Evolutionary conservation across 208 protist genomes (phyloP).

Genomic region (Borovskyia barvae): DNA sequence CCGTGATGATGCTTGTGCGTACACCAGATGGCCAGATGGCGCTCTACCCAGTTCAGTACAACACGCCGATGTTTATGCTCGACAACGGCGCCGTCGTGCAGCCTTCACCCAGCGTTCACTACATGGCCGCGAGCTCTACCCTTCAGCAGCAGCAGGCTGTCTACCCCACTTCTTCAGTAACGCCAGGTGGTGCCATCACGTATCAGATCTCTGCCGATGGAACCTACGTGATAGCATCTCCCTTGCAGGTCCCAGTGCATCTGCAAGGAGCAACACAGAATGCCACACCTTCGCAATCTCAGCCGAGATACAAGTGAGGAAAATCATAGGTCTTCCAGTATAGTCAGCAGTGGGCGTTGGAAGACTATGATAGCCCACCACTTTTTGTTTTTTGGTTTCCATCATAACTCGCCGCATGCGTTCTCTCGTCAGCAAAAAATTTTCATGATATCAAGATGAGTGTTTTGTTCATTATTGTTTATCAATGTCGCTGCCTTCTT

Average conservation of each 20-base stretch:
- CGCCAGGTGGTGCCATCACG: background rate
- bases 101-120: background rate
- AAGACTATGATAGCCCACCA: too few species aligned
- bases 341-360: too few species aligned
- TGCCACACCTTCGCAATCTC: too few species aligned
- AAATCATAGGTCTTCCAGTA: too few species aligned
- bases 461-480: too few species aligned
- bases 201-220: conserved; percentile 9
- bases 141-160: conserved; percentile 11
- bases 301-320: too few species aligned
- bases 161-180: background rate
- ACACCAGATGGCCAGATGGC: conserved; percentile 22
- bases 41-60: conserved; percentile 23
- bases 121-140: background rate
- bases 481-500: too few species aligned
- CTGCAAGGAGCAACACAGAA: too few species aligned
- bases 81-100: conserved; percentile 7
- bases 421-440: too few species aligned
- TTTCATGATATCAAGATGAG: too few species aligned
- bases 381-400: too few species aligned
- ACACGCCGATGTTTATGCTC: conserved; percentile 15
- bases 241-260: background rate
- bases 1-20: conserved; percentile 31
- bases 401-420: too few species aligned
- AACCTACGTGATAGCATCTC: conserved; percentile 1